Evolutionary conservation across 2,329 filamentous ascomycete species (phyloP).

Genomic region (Fusarium tricinctum): DNA sequence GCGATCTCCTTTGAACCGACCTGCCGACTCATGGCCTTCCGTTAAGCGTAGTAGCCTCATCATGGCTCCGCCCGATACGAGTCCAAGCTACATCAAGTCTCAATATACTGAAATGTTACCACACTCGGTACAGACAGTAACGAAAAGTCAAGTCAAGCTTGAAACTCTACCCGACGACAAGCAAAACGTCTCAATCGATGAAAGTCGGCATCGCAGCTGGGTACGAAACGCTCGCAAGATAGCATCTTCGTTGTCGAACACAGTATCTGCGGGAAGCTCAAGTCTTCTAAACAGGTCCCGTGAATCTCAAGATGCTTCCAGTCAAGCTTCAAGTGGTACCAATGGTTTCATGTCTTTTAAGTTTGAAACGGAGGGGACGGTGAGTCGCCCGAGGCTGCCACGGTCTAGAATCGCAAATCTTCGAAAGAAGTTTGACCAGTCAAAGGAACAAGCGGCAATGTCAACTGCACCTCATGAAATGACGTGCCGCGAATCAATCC

Average conservation of each 20-base stretch:
- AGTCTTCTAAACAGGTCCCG: constrained; percentile 5
- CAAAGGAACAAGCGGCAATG: constrained; percentile 17
- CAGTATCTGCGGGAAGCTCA: constrained; percentile 18
- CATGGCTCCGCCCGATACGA: constrained; percentile 19
- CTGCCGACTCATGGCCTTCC: constrained; percentile 32
- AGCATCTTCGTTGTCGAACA: constrained; percentile 42
- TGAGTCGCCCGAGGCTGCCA: constrained; percentile 22
- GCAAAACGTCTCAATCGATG: not conserved
- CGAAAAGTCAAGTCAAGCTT: not conserved
- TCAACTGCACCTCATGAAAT: constrained; percentile 28
- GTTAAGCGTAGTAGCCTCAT: constrained; percentile 26
- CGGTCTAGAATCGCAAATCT: constrained; percentile 45
- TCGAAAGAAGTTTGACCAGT: constrained; percentile 41
- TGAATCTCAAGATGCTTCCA: constrained; percentile 5
- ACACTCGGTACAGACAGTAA: not conserved
- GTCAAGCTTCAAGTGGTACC: not conserved
- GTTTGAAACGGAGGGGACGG: not conserved
- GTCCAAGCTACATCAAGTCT: constrained; percentile 38
- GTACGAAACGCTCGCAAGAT: constrained; percentile 45
- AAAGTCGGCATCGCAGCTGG: constrained; percentile 30
- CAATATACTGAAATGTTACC: constrained; percentile 26
- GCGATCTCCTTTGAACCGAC: constrained; percentile 26
- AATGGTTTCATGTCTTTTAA: constrained; percentile 19
- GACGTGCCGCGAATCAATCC: constrained; percentile 20
- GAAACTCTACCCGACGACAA: not conserved